Base-by-base conservation (phyloP, 2,329 filamentous ascomycete species). In the Claviceps arundinis region DNA sequence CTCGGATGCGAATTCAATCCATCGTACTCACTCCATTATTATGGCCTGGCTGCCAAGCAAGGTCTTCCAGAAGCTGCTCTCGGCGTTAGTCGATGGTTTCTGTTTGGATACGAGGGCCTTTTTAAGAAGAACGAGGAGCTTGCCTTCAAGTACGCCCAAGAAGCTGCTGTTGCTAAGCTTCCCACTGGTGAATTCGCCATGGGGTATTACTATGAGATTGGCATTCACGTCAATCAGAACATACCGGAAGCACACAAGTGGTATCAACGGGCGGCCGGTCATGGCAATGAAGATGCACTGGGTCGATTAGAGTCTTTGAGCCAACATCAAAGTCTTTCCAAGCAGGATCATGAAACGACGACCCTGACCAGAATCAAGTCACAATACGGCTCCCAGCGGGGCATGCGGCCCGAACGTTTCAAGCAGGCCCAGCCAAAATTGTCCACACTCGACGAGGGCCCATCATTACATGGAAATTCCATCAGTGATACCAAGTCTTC, bases 131-230 rank as follows among this genome's bases (percentile, higher is more conserved):
- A 96, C 62, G 93, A 98, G 68, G 86, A 91, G 64, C 72, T 97
- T 48, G 91, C 93, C 6, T 98, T 87, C 68, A 85, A 82, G 50
- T 97, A 95, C 63, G 93, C 93, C 1, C 81, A 91, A 60, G 81
- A 91, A 58, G 93, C 93, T 11, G 91, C 93, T 8, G 75, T 81
- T 49, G 80, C 82, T 41, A 89, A 89, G 52, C 76, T 97, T 48
- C 77, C 89, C 0, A 97, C 90, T 0, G 93, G 90, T 48, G 89
- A 97, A 66, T 98, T 98, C 63, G 93, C 93, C 26, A 81, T 98
- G 74, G 91, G 91, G 11, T 98, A 98, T 68, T 98, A 97, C 70
- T 82, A 93, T 65, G 93, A 98, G 66, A 94, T 98, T 59, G 93
- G 93, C 59, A 95, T 98, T 64, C 84, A 89, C 63, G 86, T 94